A percentile compares a stretch with the other conserved stretches of the same genome.
phyloP scores from a whole-genome alignment of 73 alveolate species.

The Tetrahymena borealis region DNA sequence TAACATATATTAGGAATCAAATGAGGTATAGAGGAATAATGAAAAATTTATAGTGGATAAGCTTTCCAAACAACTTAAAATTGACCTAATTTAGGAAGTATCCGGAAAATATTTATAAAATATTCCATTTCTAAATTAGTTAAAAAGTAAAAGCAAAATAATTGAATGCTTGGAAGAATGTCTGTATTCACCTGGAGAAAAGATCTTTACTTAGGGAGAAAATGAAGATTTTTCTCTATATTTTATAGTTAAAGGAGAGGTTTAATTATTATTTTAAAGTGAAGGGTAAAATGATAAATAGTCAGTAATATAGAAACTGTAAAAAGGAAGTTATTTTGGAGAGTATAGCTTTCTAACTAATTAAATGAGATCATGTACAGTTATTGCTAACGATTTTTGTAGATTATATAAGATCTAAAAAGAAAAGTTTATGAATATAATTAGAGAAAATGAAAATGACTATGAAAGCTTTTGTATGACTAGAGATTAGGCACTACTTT shows the following conservation, averaged over 20 bases:
- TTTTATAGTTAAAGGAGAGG: not conserved
- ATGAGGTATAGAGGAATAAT: not conserved
- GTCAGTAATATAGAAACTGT: too few relatives aligned
- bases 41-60: not conserved
- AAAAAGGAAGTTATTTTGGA: too few relatives aligned
- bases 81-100: not conserved
- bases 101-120: not conserved
- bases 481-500: too few relatives aligned
- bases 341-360: too few relatives aligned
- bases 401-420: too few relatives aligned
- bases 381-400: too few relatives aligned
- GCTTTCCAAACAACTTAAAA: not conserved
- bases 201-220: not conserved
- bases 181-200: not conserved
- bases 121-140: not conserved
- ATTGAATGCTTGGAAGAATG: not conserved
- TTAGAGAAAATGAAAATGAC: too few relatives aligned
- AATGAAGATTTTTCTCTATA: not conserved
- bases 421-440: too few relatives aligned
- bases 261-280: too few relatives aligned
- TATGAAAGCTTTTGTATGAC: too few relatives aligned
- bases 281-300: too few relatives aligned
- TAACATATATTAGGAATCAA: not conserved
- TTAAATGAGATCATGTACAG: too few relatives aligned
- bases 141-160: not conserved